Base-by-base conservation (phyloP, 108 stramenopile genomes). In the Skeletonema costatum region DNA sequence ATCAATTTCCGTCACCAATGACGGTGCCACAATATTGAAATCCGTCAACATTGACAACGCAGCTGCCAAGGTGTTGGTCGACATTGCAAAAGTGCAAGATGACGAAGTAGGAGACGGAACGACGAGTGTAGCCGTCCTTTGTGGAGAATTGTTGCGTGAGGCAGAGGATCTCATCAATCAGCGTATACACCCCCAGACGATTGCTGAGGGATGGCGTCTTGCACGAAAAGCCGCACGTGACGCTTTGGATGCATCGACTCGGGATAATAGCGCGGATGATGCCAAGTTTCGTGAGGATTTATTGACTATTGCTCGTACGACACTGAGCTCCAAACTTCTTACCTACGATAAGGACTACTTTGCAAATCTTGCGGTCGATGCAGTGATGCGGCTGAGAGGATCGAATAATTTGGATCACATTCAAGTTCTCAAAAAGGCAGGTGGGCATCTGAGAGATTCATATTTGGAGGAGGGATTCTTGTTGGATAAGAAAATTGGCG, bases 91-190 rank as follows among this genome's bases (percentile, higher is more conserved):
- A 81, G 98, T 98, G 3, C 93, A 98, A 74, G 98, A 98, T 85
- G 95, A 98, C 59, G 96, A 98, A 86, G 98, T 99, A 12, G 99
- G 98, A 8, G 98, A 99, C 74, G 98, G 99, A 11, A 99, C 98
- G 5, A 99, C 98, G 48, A 88, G 85, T 67, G 97, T 97, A 16
- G 97, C 93, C 14, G 97, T 97, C 32, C 89, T 99, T 60, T 97
- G 97, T 75, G 99, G 99, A 10, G 99, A 99, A 87, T 76, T 99
- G 48, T 71, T 96, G 79, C 89, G 99, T 32, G 97, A 99, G 77
- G 99, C 99, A 21, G 99, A 99, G 87, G 80, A 88, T 66, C 90
- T 99, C 42, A 87, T 99, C 56, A 85, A 94, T 64, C 91, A 95
- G 74, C 87, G 97, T 16, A 95, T 99, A 75, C 99, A 99, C 79